Evolutionary conservation across 2,329 filamentous ascomycete genomes (phyloP).

Genomic region (Pyrenochaeta sp.): DNA sequence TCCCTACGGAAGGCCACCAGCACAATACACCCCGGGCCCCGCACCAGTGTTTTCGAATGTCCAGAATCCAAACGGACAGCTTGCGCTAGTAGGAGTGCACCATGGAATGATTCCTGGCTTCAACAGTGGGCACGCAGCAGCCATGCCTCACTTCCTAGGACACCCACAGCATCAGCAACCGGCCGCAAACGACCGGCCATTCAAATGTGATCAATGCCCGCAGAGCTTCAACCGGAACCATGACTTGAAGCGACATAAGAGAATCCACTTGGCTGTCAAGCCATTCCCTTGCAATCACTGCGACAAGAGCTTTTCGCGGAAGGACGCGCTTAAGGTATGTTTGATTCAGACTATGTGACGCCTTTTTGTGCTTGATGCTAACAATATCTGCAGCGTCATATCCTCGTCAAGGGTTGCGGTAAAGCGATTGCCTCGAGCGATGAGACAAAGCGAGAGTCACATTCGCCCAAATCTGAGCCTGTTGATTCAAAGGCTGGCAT

Average conservation of each 20-base stretch:
- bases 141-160: constrained; percentile 69
- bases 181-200: constrained; percentile 80
- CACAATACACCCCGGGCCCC: constrained; percentile 57
- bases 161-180: constrained; percentile 62
- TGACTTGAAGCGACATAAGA: constrained; percentile 93
- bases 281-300: constrained; percentile 91
- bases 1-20: constrained; percentile 56
- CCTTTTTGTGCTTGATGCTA: constrained; percentile 44
- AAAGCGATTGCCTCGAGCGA: constrained; percentile 53
- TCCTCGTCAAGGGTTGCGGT: constrained; percentile 73
- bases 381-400: constrained; percentile 62
- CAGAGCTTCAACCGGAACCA: constrained; percentile 97
- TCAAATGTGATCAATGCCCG: constrained; percentile 91
- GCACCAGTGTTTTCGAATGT: constrained; percentile 81
- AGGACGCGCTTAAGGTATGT: constrained; percentile 93
- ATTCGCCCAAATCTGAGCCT: constrained; percentile 41
- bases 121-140: constrained; percentile 68
- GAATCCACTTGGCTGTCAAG: constrained; percentile 94
- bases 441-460: constrained; percentile 45
- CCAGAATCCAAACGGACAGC: constrained; percentile 74
- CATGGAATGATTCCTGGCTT: constrained; percentile 65
- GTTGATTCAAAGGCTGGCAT: constrained; percentile 36
- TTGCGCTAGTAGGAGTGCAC: constrained; percentile 73
- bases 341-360: neutral
- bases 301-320: constrained; percentile 95